These are phyloP conservation scores for Chaetomiaceae sp. DNA, from an alignment of 2,329 filamentous ascomycete species.

Conservation along the genomic window DNA sequence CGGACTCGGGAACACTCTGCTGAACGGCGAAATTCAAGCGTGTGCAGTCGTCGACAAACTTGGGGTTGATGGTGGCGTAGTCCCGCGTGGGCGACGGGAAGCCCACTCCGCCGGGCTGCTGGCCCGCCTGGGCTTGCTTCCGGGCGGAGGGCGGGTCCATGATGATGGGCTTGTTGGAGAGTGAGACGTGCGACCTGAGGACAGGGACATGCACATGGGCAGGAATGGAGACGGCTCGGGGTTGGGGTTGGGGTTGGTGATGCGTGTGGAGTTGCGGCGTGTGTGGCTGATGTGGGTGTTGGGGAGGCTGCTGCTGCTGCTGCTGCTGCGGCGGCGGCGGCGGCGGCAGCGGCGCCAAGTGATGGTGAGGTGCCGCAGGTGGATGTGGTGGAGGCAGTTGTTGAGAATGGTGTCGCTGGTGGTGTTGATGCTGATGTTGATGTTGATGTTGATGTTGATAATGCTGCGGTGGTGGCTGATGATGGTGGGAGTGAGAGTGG, in stretches of 20 bases:
- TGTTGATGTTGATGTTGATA: conserved; percentile 10
- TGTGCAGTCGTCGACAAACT: conserved; percentile 37
- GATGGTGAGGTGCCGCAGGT: conserved; percentile 3
- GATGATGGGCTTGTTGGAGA: conserved; percentile 24
- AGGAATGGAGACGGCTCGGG: conserved; percentile 1
- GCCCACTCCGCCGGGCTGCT: conserved; percentile 13
- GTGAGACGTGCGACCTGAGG: not conserved
- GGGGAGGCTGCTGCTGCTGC: not conserved
- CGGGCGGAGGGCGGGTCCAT: conserved; percentile 29
- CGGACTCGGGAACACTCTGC: conserved; percentile 39
- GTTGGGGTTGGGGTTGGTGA: conserved; percentile 11
- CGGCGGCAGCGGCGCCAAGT: not conserved
- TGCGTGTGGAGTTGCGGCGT: conserved; percentile 1
- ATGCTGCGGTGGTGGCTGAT: no score
- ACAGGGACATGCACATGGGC: no score
- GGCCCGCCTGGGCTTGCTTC: conserved; percentile 14
- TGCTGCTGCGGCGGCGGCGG: not conserved
- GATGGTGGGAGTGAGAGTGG: no score
- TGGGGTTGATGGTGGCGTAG: conserved; percentile 28
- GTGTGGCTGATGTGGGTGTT: conserved; percentile 9
- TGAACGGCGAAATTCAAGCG: conserved; percentile 38
- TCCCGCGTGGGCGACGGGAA: conserved; percentile 36
- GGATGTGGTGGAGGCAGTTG: not conserved
- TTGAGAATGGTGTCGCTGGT: not conserved
- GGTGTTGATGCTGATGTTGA: conserved; percentile 4